Evolutionary conservation across 129 eudicot genomes (phyloP), one percentile per base, ranked within the genome.

Genomic region (Flaveria brownii): DNA sequence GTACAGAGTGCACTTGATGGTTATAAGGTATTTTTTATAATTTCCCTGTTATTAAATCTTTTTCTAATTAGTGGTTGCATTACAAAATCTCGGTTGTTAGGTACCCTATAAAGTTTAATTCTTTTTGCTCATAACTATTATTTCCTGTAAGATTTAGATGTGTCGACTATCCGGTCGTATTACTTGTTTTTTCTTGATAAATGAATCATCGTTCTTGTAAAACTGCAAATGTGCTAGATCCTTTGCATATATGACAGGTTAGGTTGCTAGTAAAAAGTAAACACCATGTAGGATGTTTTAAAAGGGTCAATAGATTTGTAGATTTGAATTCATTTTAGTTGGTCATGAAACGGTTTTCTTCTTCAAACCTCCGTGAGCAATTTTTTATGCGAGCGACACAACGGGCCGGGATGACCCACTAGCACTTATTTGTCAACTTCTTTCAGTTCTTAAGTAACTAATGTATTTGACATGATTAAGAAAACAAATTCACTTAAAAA

Each of bases 1-100:
- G 96, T 95, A 6, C 99, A 95, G 69, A 95, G 99, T 78, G 99
- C 99, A 36, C 96, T 95, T 13, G 99, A 95, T 78, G 99, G 99
- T 39, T 95, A 95, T 77, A 95, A 91, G 99, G 99, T 95, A 61
- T 75, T 81, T 78, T 57, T 9, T 15, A 42, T 77, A 30, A 20
- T 23, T 17, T 70, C 26, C 12, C 4, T 6, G 15, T 36, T n/a
- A n/a, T 66, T 41, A 15, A 66, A 36, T 39, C 15, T 2, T 36
- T 65, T 65, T 33, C 50, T 25, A 3, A n/a, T 36, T 39, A 8
- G n/a, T 39, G 15, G 47, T 16, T 33, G 47, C 70, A 65, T 65
- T 65, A 6, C 47, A 17, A 60, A 36, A 0, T 30, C 2, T 16
- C 9, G 16, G 26, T 39, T 66, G 2, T 30, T 62, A 62, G 22